Conservation (phyloP, 169 alveolate genomes). For the Cryptosporidium felis region DNA sequence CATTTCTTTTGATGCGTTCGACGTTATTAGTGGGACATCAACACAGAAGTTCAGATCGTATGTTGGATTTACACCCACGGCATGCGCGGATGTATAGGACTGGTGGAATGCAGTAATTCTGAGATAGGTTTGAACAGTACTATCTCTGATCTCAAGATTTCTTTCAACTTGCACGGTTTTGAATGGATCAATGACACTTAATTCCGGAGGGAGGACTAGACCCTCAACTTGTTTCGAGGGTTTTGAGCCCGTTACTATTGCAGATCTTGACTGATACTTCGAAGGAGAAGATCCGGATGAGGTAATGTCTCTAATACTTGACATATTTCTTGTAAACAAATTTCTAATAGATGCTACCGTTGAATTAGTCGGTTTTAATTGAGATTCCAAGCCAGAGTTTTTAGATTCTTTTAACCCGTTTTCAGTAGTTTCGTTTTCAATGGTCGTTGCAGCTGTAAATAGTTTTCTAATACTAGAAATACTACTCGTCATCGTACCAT, state of each 20-base stretch:
- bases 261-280: constrained; percentile 19
- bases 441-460: constrained; percentile 45
- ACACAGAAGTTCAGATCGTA: constrained; percentile 62
- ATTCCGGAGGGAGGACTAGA: constrained; percentile 54
- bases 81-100: constrained; percentile 68
- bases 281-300: constrained; percentile 48
- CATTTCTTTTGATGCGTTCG: constrained; percentile 53
- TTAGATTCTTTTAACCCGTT: neutral
- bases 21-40: constrained; percentile 54
- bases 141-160: constrained; percentile 41
- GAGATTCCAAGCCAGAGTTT: neutral
- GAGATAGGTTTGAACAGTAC: constrained; percentile 65
- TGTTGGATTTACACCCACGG: constrained; percentile 69
- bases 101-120: constrained; percentile 69
- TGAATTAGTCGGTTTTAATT: constrained; percentile 52
- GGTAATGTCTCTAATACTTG: constrained; percentile 14
- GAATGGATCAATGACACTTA: constrained; percentile 68
- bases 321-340: constrained; percentile 3
- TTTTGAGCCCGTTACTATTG: constrained; percentile 46
- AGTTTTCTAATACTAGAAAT: constrained; percentile 61
- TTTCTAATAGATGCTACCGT: constrained; percentile 54
- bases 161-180: constrained; percentile 62
- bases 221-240: constrained; percentile 26
- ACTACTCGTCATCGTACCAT: constrained; percentile 49
- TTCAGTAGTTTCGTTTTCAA: constrained; percentile 9